These are phyloP conservation scores for Neurospora cerealis DNA, from an alignment of 495 filamentous ascomycete species.

Conservation along the genomic window DNA sequence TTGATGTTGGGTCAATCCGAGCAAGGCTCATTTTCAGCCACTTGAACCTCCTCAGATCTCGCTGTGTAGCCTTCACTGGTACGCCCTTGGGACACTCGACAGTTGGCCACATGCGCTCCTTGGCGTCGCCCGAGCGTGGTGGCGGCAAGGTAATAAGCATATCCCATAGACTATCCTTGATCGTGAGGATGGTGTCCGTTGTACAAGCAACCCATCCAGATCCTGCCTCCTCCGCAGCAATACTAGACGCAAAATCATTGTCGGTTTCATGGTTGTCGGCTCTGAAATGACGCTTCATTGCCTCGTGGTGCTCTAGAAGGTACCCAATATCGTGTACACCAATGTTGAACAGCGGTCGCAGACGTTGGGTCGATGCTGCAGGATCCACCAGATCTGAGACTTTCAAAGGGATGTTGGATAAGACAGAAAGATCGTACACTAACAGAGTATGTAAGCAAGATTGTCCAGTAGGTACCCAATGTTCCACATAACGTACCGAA, in stretches of 20 bases:
- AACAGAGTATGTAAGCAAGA: constrained; percentile 1
- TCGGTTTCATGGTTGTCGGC: constrained; percentile 9
- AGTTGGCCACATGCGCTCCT: constrained; percentile 61
- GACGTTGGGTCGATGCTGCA: constrained; percentile 47
- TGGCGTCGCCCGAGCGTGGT: constrained; percentile 38
- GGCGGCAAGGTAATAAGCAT: constrained; percentile 73
- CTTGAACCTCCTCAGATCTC: constrained; percentile 72
- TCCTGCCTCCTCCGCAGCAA: constrained; percentile 35
- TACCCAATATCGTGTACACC: constrained; percentile 88
- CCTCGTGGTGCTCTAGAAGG: constrained; percentile 45
- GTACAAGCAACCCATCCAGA: constrained; percentile 87
- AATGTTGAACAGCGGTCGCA: constrained; percentile 80
- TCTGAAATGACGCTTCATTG: constrained; percentile 19
- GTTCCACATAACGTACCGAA: constrained; percentile 50
- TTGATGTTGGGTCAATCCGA: constrained; percentile 29
- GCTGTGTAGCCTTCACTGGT: constrained; percentile 76
- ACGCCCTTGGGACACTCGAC: constrained; percentile 53
- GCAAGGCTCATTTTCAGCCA: constrained; percentile 59
- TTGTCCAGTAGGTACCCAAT: not conserved
- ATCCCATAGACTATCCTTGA: constrained; percentile 81
- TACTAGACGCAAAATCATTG: constrained; percentile 2
- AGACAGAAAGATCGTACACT: constrained; percentile 91
- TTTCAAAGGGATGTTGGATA: constrained; percentile 66
- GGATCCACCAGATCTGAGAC: constrained; percentile 54
- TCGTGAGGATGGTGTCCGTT: constrained; percentile 80